Evolutionary conservation across 163 green algal species (phyloP), one percentile per base, ranked within the genome.

Genomic region (Volvox carteri): DNA sequence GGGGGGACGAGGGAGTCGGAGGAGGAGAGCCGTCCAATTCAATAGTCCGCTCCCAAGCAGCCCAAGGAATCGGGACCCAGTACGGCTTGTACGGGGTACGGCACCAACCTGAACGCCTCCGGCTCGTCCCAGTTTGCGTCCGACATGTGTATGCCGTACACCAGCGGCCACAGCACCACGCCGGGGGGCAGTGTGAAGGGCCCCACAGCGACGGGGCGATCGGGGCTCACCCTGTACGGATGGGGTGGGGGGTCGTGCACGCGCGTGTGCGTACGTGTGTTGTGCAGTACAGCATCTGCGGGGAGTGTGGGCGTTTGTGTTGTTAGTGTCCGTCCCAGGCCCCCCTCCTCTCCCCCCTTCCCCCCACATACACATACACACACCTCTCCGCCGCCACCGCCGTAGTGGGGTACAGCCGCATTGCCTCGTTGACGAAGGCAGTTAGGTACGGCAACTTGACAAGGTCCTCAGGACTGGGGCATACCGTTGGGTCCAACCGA

Each of bases 371-470:
- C n/a, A n/a, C n/a, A n/a, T n/a, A n/a, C n/a, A n/a, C 77, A 5
- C 81, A 87, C 81, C 81, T 87, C 48, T 87, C 65, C 6, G 44
- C 67, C 8, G 46, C 42, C 7, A 87, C 11, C 2, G 65, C 68
- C 3, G 84, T 50, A 0, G 68, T 28, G 7, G 50, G 37, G 39
- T 65, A 83, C 68, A 81, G 41, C 30, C 84, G 50, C 50, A 89
- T 75, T 4, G 67, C 70, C 84, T 89, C 80, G 19, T 79, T 84
- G 16, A 89, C 30, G n/a, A 89, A 89, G 23, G 84, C 84, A 41
- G 83, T 89, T 1, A 83, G 68, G 7, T 52, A 39, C 33, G 68
- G 84, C 84, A 89, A 68, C 3, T 54, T 25, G 28, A 50, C 70
- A 41, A 89, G 52, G 35, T 83, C 84, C 25, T 89, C 84, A 16